phyloP scores from a whole-genome alignment of 495 filamentous ascomycete genomes.

The Aspergillus sclerotiicarbonarius region DNA sequence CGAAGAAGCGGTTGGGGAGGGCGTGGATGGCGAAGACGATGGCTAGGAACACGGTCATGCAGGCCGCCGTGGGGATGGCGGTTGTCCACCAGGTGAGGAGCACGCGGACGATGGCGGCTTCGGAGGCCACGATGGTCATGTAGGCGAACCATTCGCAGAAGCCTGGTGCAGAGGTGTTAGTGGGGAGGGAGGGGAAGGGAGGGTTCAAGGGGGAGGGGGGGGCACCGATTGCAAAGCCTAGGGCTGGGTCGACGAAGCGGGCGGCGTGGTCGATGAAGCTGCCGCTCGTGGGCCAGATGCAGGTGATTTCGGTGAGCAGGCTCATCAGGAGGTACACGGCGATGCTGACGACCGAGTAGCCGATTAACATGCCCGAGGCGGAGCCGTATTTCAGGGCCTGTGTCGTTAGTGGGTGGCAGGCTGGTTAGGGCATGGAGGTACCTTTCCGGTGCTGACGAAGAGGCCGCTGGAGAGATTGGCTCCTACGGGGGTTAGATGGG shows the following conservation, averaged over 20 bases:
- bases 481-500: neutral
- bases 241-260: neutral
- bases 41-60: slow-evolving; percentile 5
- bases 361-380: neutral
- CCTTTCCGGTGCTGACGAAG: slow-evolving; percentile 1
- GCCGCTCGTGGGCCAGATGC: neutral
- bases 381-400: neutral
- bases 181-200: too few species aligned
- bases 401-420: neutral
- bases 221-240: neutral
- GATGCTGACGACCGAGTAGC: neutral
- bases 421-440: too few species aligned
- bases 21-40: slow-evolving; percentile 1
- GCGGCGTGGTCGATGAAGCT: slow-evolving; percentile 2
- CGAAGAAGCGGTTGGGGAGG: neutral
- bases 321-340: neutral
- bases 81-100: neutral
- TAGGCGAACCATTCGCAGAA: neutral
- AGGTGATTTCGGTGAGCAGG: neutral
- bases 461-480: neutral
- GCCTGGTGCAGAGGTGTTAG: neutral
- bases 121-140: neutral
- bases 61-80: slow-evolving; percentile 1
- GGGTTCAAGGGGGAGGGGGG: too few species aligned
- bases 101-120: neutral